Percentiles rank a stretch among this genome's conserved stretches.
Evolutionary conservation across 106 monocot species (phyloP).

Genomic region (Dendrobium chrysotoxum): DNA sequence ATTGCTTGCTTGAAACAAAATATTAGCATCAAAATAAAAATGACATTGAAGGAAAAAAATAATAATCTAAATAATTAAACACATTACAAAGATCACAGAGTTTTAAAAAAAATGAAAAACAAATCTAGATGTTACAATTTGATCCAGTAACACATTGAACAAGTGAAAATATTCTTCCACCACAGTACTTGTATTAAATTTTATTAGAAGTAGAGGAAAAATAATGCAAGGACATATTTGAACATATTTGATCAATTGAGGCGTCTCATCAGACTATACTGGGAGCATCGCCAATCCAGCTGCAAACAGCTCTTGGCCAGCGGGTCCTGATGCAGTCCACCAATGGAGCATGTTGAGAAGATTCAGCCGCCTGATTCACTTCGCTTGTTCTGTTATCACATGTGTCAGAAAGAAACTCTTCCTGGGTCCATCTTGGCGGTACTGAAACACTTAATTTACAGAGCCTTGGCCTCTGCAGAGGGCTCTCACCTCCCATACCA

Average conservation of each 20-base stretch:
- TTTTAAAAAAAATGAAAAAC: not conserved
- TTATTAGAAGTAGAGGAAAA: not conserved
- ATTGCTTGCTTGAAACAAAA: no score
- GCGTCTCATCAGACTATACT: constrained; percentile 60
- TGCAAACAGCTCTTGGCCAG: constrained; percentile 82
- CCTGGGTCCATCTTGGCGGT: constrained; percentile 77
- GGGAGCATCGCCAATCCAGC: constrained; percentile 78
- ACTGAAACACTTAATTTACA: constrained; percentile 71
- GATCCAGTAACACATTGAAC: not conserved
- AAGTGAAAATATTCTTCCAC: not conserved
- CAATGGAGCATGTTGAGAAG: constrained; percentile 73
- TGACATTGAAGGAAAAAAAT: not conserved
- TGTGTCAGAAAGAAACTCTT: constrained; percentile 61
- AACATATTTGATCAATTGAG: not conserved
- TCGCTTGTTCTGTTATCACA: constrained; percentile 3
- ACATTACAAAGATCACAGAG: not conserved
- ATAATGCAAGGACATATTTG: not conserved
- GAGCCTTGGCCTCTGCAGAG: constrained; percentile 63
- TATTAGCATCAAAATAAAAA: no score
- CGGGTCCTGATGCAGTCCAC: constrained; percentile 96
- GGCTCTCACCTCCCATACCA: constrained; percentile 26
- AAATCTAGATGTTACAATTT: not conserved
- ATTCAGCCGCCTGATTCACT: constrained; percentile 18
- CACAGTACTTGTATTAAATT: not conserved
- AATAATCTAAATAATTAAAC: not conserved